Evolutionary conservation across 2,329 filamentous ascomycete species (phyloP).

Genomic region (Fusarium sp.): DNA sequence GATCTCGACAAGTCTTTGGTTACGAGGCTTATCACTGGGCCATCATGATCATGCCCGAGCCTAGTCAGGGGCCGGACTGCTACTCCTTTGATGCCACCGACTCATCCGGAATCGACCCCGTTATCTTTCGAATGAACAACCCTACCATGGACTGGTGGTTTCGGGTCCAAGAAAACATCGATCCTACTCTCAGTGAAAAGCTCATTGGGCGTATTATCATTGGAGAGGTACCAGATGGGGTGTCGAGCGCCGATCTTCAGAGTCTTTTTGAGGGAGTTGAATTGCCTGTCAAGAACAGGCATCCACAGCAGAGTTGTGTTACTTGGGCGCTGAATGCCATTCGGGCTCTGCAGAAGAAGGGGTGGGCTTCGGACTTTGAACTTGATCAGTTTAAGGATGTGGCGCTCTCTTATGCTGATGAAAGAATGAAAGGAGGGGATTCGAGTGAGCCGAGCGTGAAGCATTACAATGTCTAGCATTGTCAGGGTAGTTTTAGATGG

Average conservation of each 20-base stretch:
- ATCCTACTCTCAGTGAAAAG: slow-evolving; percentile 38
- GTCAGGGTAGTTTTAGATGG: not conserved
- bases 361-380: slow-evolving; percentile 44
- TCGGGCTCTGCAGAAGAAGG: slow-evolving; percentile 38
- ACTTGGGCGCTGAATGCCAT: slow-evolving; percentile 49
- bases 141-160: slow-evolving; percentile 51
- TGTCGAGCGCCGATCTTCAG: slow-evolving; percentile 35
- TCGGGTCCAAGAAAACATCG: slow-evolving; percentile 26
- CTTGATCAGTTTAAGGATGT: slow-evolving; percentile 44
- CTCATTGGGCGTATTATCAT: slow-evolving; percentile 47
- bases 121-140: slow-evolving; percentile 48
- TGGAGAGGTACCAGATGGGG: slow-evolving; percentile 36
- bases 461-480: slow-evolving; percentile 4
- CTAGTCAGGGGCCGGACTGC: slow-evolving; percentile 25
- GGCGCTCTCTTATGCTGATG: slow-evolving; percentile 47
- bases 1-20: slow-evolving; percentile 39
- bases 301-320: slow-evolving; percentile 53
- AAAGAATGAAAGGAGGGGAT: slow-evolving; percentile 35
- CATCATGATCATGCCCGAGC: slow-evolving; percentile 43
- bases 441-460: slow-evolving; percentile 31
- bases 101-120: slow-evolving; percentile 45
- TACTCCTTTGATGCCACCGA: slow-evolving; percentile 49
- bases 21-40: slow-evolving; percentile 51
- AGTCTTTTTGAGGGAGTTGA: slow-evolving; percentile 41
- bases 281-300: slow-evolving; percentile 47